These are phyloP conservation scores for Amaranthus tricolor DNA, from an alignment of 179 eudicot genomes.

Conservation along the genomic window DNA sequence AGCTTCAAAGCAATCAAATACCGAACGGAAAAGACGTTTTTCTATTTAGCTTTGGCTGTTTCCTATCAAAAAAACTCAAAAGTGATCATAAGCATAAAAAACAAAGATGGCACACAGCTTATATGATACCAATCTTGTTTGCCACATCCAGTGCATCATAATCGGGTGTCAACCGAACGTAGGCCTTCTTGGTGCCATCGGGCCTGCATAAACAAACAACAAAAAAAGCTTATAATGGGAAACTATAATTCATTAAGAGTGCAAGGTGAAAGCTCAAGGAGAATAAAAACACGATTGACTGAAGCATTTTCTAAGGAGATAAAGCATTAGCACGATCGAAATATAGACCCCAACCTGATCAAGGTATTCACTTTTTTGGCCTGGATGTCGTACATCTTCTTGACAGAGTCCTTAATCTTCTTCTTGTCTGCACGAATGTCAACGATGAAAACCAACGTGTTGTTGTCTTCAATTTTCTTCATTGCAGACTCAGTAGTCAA, in stretches of 20 bases:
- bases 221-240: background rate
- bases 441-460: conserved; percentile 42
- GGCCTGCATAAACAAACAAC: conserved; percentile 26
- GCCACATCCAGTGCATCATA: conserved; percentile 52
- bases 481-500: conserved; percentile 43
- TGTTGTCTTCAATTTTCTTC: conserved; percentile 51
- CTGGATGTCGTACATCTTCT: conserved; percentile 48
- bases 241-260: too few species aligned
- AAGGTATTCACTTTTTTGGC: conserved; percentile 45
- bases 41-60: background rate
- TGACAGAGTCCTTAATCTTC: conserved; percentile 43
- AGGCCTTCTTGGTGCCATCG: conserved; percentile 40
- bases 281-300: background rate
- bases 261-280: too few species aligned
- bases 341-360: conserved; percentile 32
- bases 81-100: conserved; percentile 11
- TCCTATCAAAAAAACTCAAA: conserved; percentile 22
- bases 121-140: conserved; percentile 48
- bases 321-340: background rate
- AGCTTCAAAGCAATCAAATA: too few species aligned
- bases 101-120: background rate
- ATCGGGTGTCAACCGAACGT: conserved; percentile 53
- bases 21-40: background rate
- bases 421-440: conserved; percentile 47
- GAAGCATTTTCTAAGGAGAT: background rate